phyloP scores from a whole-genome alignment of 495 filamentous ascomycete genomes.

The Aspergillus asperescens region DNA sequence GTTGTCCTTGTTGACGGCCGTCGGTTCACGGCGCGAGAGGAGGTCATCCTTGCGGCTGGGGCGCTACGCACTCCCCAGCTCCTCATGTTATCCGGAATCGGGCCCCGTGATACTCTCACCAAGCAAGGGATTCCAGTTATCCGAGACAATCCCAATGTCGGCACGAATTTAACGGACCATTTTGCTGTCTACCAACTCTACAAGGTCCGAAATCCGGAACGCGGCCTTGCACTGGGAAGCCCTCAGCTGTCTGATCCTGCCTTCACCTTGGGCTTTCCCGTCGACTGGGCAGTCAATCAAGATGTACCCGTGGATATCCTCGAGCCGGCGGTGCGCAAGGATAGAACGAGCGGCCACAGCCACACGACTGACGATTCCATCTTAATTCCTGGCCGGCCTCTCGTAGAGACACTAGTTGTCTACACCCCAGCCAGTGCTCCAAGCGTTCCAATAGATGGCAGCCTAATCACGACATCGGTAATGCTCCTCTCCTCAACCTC shows the following conservation, averaged over 20 bases:
- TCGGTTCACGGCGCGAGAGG: conserved; percentile 19
- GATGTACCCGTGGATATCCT: background rate
- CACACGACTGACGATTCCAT: background rate
- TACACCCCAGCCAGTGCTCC: background rate
- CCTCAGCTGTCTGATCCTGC: background rate
- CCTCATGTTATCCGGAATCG: conserved; percentile 37
- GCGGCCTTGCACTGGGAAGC: conserved; percentile 1
- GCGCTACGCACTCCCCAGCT: conserved; percentile 31
- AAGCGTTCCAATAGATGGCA: conserved; percentile 2
- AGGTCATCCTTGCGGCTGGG: conserved; percentile 32
- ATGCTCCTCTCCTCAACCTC: conserved; percentile 7
- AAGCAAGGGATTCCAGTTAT: background rate
- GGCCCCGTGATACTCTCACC: conserved; percentile 16
- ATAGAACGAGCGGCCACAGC: background rate
- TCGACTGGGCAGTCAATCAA: conserved; percentile 7
- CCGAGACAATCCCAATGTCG: conserved; percentile 2
- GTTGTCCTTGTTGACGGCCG: conserved; percentile 24
- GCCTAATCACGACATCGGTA: conserved; percentile 2
- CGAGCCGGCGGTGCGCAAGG: conserved; percentile 4
- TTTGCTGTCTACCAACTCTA: background rate
- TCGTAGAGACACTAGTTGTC: background rate
- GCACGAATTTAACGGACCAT: conserved; percentile 4
- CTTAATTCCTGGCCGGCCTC: background rate
- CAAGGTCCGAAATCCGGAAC: conserved; percentile 5
- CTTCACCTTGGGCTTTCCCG: conserved; percentile 1